Evolutionary conservation across 768 basidiomycete species (phyloP).

Genomic region (Boletus subparvulus): DNA sequence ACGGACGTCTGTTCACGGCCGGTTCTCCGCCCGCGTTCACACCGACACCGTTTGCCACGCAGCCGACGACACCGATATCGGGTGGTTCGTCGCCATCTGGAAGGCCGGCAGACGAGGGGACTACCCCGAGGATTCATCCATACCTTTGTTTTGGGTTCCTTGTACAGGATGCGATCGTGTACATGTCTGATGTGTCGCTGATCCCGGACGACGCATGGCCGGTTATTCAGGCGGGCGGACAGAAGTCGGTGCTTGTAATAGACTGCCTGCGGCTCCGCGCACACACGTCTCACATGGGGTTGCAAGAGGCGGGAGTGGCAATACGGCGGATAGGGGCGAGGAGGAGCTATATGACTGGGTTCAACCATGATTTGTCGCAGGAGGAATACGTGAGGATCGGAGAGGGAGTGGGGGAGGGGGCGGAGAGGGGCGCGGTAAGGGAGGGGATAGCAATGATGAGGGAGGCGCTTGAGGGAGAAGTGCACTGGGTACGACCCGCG

Average conservation of each 20-base stretch:
- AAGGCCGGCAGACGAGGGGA: conserved; percentile 2
- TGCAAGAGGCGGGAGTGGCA: conserved; percentile 58
- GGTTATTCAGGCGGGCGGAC: conserved; percentile 35
- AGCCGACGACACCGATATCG: conserved; percentile 37
- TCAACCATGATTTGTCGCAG: conserved; percentile 75
- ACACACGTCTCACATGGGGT: conserved; percentile 80
- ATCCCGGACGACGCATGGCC: conserved; percentile 76
- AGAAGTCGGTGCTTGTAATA: conserved; percentile 59
- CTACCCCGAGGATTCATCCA: conserved; percentile 41
- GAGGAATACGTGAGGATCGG: conserved; percentile 72
- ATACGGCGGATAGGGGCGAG: conserved; percentile 57
- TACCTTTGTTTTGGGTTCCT: conserved; percentile 71
- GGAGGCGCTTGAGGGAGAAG: conserved; percentile 44
- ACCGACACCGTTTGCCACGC: conserved; percentile 41
- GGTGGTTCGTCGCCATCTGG: conserved; percentile 32
- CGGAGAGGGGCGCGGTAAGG: conserved; percentile 36
- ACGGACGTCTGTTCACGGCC: conserved; percentile 62
- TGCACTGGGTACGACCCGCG: conserved; percentile 66
- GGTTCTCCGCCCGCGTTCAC: conserved; percentile 38
- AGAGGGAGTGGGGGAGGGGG: conserved; percentile 38
- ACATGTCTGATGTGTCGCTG: conserved; percentile 80
- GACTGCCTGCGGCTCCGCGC: conserved; percentile 69
- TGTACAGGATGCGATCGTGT: conserved; percentile 63
- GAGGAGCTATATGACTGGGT: conserved; percentile 72
- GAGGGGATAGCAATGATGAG: conserved; percentile 47